Conservation (phyloP, 2,329 filamentous ascomycete species). For the Leptographium flavum region DNA sequence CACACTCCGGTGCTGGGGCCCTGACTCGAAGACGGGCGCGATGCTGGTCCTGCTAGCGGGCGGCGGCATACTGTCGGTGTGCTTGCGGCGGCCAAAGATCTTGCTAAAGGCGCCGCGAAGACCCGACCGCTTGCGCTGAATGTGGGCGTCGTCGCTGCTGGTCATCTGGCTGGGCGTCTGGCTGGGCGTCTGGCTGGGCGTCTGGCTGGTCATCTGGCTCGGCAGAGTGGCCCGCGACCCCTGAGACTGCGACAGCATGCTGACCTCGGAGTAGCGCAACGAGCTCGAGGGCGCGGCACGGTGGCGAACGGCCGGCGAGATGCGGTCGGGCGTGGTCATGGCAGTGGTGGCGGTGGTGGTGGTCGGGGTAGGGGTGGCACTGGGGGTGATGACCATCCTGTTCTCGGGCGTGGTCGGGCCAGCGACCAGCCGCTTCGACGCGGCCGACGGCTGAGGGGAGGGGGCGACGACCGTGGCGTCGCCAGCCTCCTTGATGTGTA, state of each 20-base stretch:
- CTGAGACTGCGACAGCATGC: conserved; percentile 21
- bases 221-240: neutral
- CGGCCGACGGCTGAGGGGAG: too few relatives aligned
- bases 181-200: too few relatives aligned
- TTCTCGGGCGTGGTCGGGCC: too few relatives aligned
- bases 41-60: conserved; percentile 11
- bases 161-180: too few relatives aligned
- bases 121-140: conserved; percentile 42
- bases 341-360: neutral
- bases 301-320: conserved; percentile 9
- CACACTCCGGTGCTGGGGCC: conserved; percentile 34
- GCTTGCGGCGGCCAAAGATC: conserved; percentile 45
- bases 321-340: neutral
- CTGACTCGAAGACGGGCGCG: conserved; percentile 14
- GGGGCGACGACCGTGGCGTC: too few relatives aligned
- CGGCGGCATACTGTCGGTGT: conserved; percentile 20
- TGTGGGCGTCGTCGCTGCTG: conserved; percentile 12
- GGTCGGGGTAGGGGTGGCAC: neutral
- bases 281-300: conserved; percentile 25
- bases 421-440: too few relatives aligned
- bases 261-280: conserved; percentile 33
- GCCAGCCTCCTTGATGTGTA: too few relatives aligned
- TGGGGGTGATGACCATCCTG: neutral
- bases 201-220: too few relatives aligned
- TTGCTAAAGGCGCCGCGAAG: conserved; percentile 40